A percentile compares a stretch with the other conserved stretches of the same genome.
Conservation (phyloP, 228 moss, liverwort and hornwort species). For the Sphagnum fallax region DNA sequence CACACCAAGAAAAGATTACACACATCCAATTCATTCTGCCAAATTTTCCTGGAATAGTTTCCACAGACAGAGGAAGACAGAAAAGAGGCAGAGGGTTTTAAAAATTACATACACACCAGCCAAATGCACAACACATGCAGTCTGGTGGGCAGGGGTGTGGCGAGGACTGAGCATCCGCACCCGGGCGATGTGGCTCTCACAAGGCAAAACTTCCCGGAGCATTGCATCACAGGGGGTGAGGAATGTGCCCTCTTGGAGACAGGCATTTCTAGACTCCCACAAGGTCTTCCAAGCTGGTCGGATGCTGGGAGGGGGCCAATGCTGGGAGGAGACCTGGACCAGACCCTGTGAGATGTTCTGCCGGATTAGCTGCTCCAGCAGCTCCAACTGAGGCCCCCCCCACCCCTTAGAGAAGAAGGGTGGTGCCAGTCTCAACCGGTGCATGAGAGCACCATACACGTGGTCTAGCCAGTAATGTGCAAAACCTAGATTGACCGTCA, state of each 20-base stretch:
- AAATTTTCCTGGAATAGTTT: too few species aligned
- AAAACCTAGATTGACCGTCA: constrained; percentile 62
- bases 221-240: constrained; percentile 77
- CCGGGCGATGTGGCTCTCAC: constrained; percentile 80
- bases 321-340: constrained; percentile 68
- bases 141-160: constrained; percentile 44
- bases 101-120: constrained; percentile 46
- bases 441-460: constrained; percentile 87
- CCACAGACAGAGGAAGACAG: too few species aligned
- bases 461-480: constrained; percentile 95
- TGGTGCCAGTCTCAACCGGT: constrained; percentile 73
- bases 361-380: constrained; percentile 79
- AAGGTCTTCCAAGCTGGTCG: constrained; percentile 63
- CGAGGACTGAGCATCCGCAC: constrained; percentile 86
- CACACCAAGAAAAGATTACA: too few species aligned
- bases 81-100: too few species aligned
- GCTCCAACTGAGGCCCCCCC: constrained; percentile 79
- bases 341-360: constrained; percentile 89
- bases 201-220: constrained; percentile 71
- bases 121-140: constrained; percentile 84
- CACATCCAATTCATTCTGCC: too few species aligned
- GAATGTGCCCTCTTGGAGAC: constrained; percentile 72
- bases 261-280: constrained; percentile 78
- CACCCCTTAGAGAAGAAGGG: constrained; percentile 92
- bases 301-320: constrained; percentile 79